phyloP scores from a whole-genome alignment of 495 filamentous ascomycete species.

The Lepraria neglecta region DNA sequence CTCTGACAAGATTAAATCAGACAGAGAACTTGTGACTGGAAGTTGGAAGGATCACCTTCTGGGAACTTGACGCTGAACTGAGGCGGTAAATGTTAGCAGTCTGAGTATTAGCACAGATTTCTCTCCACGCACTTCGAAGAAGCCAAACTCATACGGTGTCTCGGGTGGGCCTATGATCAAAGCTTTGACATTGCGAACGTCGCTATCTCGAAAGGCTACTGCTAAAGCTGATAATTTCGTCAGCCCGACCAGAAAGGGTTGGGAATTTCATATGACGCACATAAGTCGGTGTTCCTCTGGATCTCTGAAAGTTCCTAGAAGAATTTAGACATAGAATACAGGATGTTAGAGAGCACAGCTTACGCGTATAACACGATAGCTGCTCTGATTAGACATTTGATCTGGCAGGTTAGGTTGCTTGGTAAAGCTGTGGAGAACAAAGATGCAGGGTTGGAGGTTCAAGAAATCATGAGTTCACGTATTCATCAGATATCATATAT shows the following conservation, averaged over 20 bases:
- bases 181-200: slow-evolving; percentile 83
- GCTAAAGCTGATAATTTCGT: slow-evolving; percentile 58
- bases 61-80: slow-evolving; percentile 40
- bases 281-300: slow-evolving; percentile 68
- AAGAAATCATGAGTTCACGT: slow-evolving; percentile 4
- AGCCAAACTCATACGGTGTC: slow-evolving; percentile 94
- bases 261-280: slow-evolving; percentile 42
- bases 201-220: slow-evolving; percentile 75
- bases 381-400: slow-evolving; percentile 75
- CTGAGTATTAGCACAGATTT: background rate
- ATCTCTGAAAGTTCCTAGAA: slow-evolving; percentile 74
- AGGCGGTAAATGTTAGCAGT: slow-evolving; percentile 6
- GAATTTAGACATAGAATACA: slow-evolving; percentile 24
- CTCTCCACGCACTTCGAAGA: slow-evolving; percentile 66
- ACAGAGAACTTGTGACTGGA: slow-evolving; percentile 16
- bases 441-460: background rate
- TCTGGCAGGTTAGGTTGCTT: slow-evolving; percentile 1
- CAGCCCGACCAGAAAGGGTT: slow-evolving; percentile 3
- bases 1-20: slow-evolving; percentile 45
- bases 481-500: background rate
- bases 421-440: too few relatives aligned
- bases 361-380: slow-evolving; percentile 80
- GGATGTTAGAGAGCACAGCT: slow-evolving; percentile 30
- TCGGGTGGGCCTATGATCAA: slow-evolving; percentile 89
- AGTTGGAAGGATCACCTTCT: slow-evolving; percentile 23